Evolutionary conservation across 345 rosid genomes (phyloP).

Genomic region (Ceriops zippeliana): DNA sequence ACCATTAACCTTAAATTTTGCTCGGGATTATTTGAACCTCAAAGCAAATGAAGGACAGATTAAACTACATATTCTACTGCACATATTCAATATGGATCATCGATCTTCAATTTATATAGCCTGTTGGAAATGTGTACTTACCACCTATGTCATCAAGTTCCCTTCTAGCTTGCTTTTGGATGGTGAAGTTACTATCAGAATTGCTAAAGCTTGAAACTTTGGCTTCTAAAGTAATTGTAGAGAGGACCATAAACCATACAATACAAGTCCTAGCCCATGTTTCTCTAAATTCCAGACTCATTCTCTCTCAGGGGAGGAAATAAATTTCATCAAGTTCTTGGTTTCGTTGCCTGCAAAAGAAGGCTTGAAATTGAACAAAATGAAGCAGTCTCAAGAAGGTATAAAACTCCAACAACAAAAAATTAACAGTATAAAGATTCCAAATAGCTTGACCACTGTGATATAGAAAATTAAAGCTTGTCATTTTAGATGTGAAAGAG

Average conservation of each 20-base stretch:
- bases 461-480: background rate
- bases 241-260: background rate
- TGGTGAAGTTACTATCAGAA: background rate
- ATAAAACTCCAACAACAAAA: background rate
- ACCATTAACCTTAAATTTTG: background rate
- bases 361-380: background rate
- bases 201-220: background rate
- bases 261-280: background rate
- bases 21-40: background rate
- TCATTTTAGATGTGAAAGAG: background rate
- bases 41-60: background rate
- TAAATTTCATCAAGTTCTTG: too few species aligned
- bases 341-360: background rate
- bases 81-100: too few species aligned
- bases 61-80: background rate
- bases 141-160: slow-evolving; percentile 22
- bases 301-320: background rate
- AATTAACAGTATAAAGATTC: too few species aligned
- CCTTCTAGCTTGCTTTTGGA: slow-evolving; percentile 11
- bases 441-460: background rate
- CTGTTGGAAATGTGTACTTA: background rate
- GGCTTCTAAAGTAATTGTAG: background rate
- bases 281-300: background rate
- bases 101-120: too few species aligned
- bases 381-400: background rate